Evolutionary conservation across 345 rosid species (phyloP).

Genomic region (Lepidium didymum): DNA sequence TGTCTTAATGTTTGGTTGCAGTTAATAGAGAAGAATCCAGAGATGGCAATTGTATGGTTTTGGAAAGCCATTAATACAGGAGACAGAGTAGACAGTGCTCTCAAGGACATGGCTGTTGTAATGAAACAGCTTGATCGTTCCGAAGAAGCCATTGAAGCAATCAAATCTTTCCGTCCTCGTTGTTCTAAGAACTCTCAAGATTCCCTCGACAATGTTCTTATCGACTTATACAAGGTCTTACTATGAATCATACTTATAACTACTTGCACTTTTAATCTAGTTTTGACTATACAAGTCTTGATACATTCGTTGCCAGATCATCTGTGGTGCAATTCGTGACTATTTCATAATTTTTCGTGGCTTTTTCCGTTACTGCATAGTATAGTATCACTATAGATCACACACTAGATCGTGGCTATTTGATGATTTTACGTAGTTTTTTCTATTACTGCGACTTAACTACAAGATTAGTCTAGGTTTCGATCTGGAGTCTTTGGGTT

Average conservation of each 20-base stretch:
- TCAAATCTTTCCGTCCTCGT: slow-evolving; percentile 69
- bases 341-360: too few species aligned
- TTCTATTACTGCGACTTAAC: too few species aligned
- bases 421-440: too few species aligned
- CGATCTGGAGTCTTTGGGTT: neutral
- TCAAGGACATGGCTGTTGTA: slow-evolving; percentile 89
- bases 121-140: slow-evolving; percentile 74
- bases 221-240: slow-evolving; percentile 86
- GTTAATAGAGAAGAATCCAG: slow-evolving; percentile 81
- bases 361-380: too few species aligned
- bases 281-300: too few species aligned
- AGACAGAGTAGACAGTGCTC: slow-evolving; percentile 74
- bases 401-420: too few species aligned
- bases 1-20: slow-evolving; percentile 14
- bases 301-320: too few species aligned
- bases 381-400: too few species aligned
- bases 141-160: slow-evolving; percentile 92
- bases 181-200: slow-evolving; percentile 84
- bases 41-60: slow-evolving; percentile 64
- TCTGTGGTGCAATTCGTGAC: too few species aligned
- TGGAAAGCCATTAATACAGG: slow-evolving; percentile 92
- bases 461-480: neutral
- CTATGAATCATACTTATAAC: neutral
- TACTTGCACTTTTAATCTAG: neutral
- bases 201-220: slow-evolving; percentile 86